Conservation (phyloP, 176 grass and related monocot species). For the Oryza meyeriana region DNA sequence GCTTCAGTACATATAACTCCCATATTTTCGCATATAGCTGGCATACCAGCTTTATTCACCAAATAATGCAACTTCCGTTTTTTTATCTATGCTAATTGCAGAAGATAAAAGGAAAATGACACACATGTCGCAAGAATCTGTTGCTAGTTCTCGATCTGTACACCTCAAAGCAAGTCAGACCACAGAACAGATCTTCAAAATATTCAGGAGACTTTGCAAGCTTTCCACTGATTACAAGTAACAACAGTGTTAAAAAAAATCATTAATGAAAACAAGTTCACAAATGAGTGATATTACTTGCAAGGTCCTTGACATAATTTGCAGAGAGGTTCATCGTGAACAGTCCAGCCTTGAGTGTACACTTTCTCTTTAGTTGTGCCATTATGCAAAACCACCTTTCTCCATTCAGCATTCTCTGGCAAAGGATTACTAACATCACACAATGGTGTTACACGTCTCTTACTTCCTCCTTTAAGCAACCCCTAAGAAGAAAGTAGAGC, state of each 20-base stretch:
- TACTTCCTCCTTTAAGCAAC: conserved; percentile 92
- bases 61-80: background rate
- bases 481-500: conserved; percentile 46
- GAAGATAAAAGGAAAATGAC: background rate
- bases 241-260: conserved; percentile 7
- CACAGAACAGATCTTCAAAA: conserved; percentile 97
- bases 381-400: conserved; percentile 58
- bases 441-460: conserved; percentile 55
- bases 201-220: conserved; percentile 93
- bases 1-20: conserved; percentile 10
- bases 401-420: conserved; percentile 92
- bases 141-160: conserved; percentile 75
- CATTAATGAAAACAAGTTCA: conserved; percentile 15
- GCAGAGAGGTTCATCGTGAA: conserved; percentile 70
- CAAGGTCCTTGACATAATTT: conserved; percentile 88
- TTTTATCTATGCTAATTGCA: conserved; percentile 4
- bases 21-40: background rate
- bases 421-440: conserved; percentile 69
- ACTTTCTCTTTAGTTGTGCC: conserved; percentile 56
- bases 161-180: conserved; percentile 69
- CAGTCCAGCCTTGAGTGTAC: conserved; percentile 80
- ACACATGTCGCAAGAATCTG: conserved; percentile 74
- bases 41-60: background rate
- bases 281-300: conserved; percentile 48
- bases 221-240: conserved; percentile 53